A percentile compares a stretch with the other conserved stretches of the same genome.
Evolutionary conservation across 2,329 filamentous ascomycete genomes (phyloP).

Genomic region (Hypoxylon rubiginosum): DNA sequence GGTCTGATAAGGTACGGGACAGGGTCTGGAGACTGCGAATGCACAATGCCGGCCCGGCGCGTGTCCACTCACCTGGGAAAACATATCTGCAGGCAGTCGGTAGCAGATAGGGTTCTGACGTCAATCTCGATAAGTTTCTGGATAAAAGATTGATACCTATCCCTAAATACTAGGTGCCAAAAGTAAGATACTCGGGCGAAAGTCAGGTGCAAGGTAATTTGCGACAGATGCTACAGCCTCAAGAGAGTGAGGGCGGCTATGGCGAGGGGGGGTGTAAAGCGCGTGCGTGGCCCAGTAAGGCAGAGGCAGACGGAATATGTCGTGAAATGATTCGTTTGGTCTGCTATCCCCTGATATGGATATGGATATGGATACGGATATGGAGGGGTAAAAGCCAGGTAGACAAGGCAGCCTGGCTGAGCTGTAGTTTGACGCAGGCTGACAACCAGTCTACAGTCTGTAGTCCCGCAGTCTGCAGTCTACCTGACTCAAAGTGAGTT

Average conservation of each 20-base stretch:
- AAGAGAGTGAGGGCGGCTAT: constrained; percentile 5
- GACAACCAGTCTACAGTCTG: constrained; percentile 1
- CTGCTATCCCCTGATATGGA: constrained; percentile 3
- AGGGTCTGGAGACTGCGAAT: constrained; percentile 1
- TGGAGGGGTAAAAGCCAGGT: background rate
- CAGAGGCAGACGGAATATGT: constrained; percentile 23
- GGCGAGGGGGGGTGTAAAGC: constrained; percentile 9
- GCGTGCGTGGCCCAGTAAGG: constrained; percentile 14
- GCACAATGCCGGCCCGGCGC: constrained; percentile 5
- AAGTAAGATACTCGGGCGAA: background rate
- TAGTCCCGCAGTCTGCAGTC: constrained; percentile 8
- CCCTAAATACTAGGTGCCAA: background rate
- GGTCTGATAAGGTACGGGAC: background rate
- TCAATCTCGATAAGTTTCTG: constrained; percentile 2
- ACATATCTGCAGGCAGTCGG: constrained; percentile 31
- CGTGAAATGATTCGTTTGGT: constrained; percentile 5
- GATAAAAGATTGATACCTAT: background rate
- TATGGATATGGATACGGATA: too few species aligned
- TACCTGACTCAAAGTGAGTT: constrained; percentile 14
- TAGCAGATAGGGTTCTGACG: constrained; percentile 10
- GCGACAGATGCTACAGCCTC: constrained; percentile 15
- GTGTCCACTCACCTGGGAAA: constrained; percentile 39
- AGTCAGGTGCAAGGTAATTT: constrained; percentile 3
- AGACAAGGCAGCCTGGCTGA: background rate
- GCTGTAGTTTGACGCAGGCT: background rate